Evolutionary conservation across 129 eudicot genomes (phyloP), one percentile per base, ranked within the genome.

Genomic region (Lactuca saligna): DNA sequence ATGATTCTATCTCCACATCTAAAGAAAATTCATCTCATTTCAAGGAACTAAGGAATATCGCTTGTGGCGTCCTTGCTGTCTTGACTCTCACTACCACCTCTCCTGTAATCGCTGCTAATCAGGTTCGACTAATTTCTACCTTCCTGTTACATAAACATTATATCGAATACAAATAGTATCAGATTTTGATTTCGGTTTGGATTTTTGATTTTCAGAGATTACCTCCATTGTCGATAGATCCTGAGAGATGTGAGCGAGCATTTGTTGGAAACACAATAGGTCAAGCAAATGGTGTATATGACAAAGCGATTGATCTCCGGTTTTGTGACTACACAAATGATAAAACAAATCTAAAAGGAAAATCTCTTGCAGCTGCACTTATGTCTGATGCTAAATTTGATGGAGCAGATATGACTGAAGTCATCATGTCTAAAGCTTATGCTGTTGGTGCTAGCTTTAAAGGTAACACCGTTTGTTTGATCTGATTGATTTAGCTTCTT

Each of bases 371-470:
- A 3, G 98, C 98, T 6, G 98, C 98, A 57, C 98, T 93, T 71
- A 84, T 93, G 98, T 83, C 97, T 3, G 98, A 57, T 70, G 97
- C 98, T 66, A 87, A 86, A 77, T 93, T 93, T 84, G 98, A 93
- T 79, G 98, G 98, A 49, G 98, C 98, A 11, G 98, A 93, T 73
- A 89, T 89, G 98, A 42, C 90, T 46, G 98, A 93, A 77, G 98
- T 93, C n/a, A 81, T 93, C 20, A 93, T 93, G 98, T 93, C 98
- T 16, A 93, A 93, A 86, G 98, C 98, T 50, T 93, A 93, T 73
- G 98, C 98, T 53, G 98, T 83, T 68, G 92, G 95, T 70, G 98
- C 95, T 17, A 93, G 98, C 74, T 93, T 93, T 70, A 87, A 83
- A 71, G 98, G 98, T 93, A 82, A 68, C 61, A n/a, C 54, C 44